phyloP scores from a whole-genome alignment of 1,139 yeast genomes.

The Lodderomyces beijingensis region DNA sequence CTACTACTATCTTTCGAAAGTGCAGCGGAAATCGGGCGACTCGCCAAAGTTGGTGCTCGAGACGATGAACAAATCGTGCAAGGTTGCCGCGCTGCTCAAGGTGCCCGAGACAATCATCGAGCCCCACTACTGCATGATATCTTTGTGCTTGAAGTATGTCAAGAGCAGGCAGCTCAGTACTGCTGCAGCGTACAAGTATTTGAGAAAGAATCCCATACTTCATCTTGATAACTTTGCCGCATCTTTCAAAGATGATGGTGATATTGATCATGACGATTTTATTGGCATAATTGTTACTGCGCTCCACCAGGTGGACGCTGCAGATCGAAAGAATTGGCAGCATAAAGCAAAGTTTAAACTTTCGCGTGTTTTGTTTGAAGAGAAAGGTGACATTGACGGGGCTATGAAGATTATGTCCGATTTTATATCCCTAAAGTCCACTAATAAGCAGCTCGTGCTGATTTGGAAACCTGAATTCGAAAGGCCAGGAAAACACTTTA shows the following conservation, averaged over 20 bases:
- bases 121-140: constrained; percentile 66
- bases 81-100: constrained; percentile 11
- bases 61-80: constrained; percentile 26
- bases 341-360: constrained; percentile 77
- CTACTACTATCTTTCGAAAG: constrained; percentile 56
- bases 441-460: constrained; percentile 68
- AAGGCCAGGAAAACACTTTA: constrained; percentile 89
- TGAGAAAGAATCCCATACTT: constrained; percentile 34
- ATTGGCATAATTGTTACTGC: constrained; percentile 22
- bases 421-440: constrained; percentile 62
- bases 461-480: constrained; percentile 95
- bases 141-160: constrained; percentile 56
- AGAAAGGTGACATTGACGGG: constrained; percentile 43
- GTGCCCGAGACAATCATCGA: constrained; percentile 58
- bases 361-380: constrained; percentile 59
- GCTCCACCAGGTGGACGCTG: constrained; percentile 35
- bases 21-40: constrained; percentile 45
- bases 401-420: constrained; percentile 65
- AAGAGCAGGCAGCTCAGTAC: constrained; percentile 28
- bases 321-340: constrained; percentile 88
- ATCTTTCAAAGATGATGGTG: background rate
- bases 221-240: background rate
- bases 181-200: constrained; percentile 30
- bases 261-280: constrained; percentile 11
- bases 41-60: constrained; percentile 30